Percentiles rank a stretch among this genome's conserved stretches.
These are phyloP conservation scores for Wickerhamomyces chambardii DNA, from an alignment of 805 yeast genomes.

Conservation along the genomic window DNA sequence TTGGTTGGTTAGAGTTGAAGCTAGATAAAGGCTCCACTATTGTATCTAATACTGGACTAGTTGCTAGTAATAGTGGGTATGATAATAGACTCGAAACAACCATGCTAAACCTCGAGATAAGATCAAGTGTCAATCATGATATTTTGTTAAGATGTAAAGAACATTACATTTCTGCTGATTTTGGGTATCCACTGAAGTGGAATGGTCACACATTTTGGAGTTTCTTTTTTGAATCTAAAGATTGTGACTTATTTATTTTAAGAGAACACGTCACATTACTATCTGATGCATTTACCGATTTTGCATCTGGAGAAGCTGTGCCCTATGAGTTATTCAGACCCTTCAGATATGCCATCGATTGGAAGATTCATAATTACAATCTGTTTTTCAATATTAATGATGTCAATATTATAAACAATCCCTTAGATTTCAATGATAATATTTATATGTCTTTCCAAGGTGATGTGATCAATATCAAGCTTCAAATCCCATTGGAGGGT, in stretches of 20 bases:
- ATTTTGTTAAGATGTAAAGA: constrained; percentile 53
- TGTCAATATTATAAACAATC: constrained; percentile 80
- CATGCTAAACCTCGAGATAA: constrained; percentile 48
- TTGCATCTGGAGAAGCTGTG: constrained; percentile 59
- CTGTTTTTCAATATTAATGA: constrained; percentile 78
- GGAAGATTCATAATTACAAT: constrained; percentile 51
- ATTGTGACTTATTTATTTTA: constrained; percentile 53
- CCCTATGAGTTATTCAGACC: constrained; percentile 78
- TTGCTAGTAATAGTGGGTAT: constrained; percentile 50
- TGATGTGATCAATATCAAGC: constrained; percentile 33
- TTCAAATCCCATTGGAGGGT: constrained; percentile 51
- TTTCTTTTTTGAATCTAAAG: constrained; percentile 41
- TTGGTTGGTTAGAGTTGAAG: constrained; percentile 87
- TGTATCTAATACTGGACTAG: constrained; percentile 34
- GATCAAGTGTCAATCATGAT: constrained; percentile 88
- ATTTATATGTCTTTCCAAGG: constrained; percentile 71
- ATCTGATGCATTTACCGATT: constrained; percentile 68
- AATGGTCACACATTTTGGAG: constrained; percentile 70
- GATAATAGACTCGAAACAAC: constrained; percentile 35
- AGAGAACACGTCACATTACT: constrained; percentile 76
- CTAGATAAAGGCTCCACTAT: constrained; percentile 44
- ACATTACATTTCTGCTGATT: constrained; percentile 44
- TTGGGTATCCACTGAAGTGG: constrained; percentile 76
- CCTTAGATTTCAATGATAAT: constrained; percentile 77
- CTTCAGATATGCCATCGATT: constrained; percentile 46